Evolutionary conservation across 2,329 filamentous ascomycete genomes (phyloP), one percentile per base, ranked within the genome.

Genomic region (Fusarium piperis): DNA sequence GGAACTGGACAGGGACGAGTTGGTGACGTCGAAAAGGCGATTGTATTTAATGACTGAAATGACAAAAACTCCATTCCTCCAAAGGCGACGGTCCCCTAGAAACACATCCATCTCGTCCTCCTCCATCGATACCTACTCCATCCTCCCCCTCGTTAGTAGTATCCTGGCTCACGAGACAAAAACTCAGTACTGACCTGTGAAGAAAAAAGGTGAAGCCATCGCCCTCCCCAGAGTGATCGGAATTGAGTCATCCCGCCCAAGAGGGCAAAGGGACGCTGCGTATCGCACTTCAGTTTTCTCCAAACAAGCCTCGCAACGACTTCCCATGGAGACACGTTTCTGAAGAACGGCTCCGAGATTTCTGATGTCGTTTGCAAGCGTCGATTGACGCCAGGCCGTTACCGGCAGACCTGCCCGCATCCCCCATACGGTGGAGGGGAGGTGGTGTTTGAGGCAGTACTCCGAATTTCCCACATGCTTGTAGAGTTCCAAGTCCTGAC

Each of bases 391-490:
- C 89, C 89, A 92, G 92, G 88, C 92, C 93, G 92, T 95, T 88
- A 88, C 93, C 90, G 92, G 92, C 92, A 93, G 93, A 86, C 85
- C 85, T 9, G 79, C 76, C 82, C 55, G 30, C 53, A 13, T 62
- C 46, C 39, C 46, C 62, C 35, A 9, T 11, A 20, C 10, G 28
- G 44, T 56, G 9, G 51, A 52, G 41, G 59, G 58, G 64, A 35
- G 80, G 77, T 72, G 79, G 81, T 78, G 68, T 62, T 74, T 80
- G 94, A 93, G 95, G 93, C 95, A 91, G 44, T 96, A 93, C 94
- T 96, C 94, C 93, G 93, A 96, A 95, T 96, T 96, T 96, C 93
- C 94, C 93, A 95, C 94, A 94, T 95, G 94, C 93, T 20, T 71
- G 57, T 8, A 44, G 2, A 41, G n/a, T 52, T 23, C 30, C 56